phyloP scores from a whole-genome alignment of 805 yeast species.

The Kodamaea laetipori region DNA sequence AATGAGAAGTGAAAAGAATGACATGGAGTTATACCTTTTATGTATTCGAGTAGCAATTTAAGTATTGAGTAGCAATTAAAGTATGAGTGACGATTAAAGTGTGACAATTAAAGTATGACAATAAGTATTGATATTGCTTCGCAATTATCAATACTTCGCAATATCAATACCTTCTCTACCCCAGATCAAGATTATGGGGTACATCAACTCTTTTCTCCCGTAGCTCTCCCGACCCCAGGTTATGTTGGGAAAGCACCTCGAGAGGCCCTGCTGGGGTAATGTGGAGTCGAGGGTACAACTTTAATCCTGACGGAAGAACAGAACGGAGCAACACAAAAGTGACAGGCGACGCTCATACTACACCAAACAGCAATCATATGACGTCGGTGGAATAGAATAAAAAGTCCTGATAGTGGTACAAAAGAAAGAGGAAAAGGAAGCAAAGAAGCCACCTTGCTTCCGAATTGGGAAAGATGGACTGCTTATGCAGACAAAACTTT shows the following conservation, averaged over 20 bases:
- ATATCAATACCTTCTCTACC: too few species aligned
- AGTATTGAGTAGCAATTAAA: too few species aligned
- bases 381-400: neutral
- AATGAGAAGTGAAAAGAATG: too few species aligned
- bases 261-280: constrained; percentile 6
- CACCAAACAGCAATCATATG: neutral
- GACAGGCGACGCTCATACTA: neutral
- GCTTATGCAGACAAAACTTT: neutral
- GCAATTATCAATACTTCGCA: too few species aligned
- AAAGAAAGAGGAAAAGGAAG: neutral
- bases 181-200: constrained; percentile 1
- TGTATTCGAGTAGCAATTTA: too few species aligned
- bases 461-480: neutral
- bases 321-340: neutral
- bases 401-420: neutral
- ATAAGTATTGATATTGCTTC: too few species aligned
- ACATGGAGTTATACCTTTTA: too few species aligned
- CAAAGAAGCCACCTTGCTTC: neutral
- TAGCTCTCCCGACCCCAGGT: constrained; percentile 1
- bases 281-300: neutral
- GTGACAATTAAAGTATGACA: too few species aligned
- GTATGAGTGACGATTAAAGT: too few species aligned
- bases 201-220: neutral
- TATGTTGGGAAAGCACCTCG: constrained; percentile 1
- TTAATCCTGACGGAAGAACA: constrained; percentile 3